Evolutionary conservation across 148 eudicot genomes (phyloP).

Genomic region (Agrostemma githago): DNA sequence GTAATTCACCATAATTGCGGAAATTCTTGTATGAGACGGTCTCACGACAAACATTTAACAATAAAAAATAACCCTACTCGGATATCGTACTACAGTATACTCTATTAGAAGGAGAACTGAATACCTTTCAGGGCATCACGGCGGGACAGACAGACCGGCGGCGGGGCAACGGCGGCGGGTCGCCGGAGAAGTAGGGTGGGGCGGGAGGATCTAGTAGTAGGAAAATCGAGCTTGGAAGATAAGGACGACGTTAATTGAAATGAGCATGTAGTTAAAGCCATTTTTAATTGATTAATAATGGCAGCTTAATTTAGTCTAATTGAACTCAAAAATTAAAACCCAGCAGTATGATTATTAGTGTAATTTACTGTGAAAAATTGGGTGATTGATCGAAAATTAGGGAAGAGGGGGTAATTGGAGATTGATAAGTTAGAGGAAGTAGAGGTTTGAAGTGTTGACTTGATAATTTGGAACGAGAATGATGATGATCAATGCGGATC

Average conservation of each 20-base stretch:
- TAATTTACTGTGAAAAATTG: background rate
- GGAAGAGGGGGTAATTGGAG: background rate
- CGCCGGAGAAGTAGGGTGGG: slow-evolving; percentile 29
- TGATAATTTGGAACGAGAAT: background rate
- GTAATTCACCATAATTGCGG: too few relatives aligned
- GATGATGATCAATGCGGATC: too few relatives aligned
- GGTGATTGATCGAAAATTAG: background rate
- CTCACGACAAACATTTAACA: too few relatives aligned
- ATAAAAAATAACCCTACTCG: background rate
- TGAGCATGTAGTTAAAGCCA: slow-evolving; percentile 49
- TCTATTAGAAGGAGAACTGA: background rate
- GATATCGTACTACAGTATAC: background rate
- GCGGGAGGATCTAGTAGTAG: slow-evolving; percentile 23
- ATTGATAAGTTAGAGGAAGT: background rate
- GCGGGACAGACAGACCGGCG: slow-evolving; percentile 28
- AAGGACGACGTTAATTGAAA: slow-evolving; percentile 37
- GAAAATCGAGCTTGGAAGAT: slow-evolving; percentile 1
- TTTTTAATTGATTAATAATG: slow-evolving; percentile 1
- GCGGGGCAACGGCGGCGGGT: slow-evolving; percentile 15
- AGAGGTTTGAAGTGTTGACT: background rate
- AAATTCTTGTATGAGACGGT: too few relatives aligned
- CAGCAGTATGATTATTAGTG: background rate
- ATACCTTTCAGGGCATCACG: slow-evolving; percentile 44
- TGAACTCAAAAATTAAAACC: background rate
- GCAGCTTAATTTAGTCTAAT: background rate